phyloP scores from a whole-genome alignment of 345 rosid genomes.

The Pistacia integerrima region DNA sequence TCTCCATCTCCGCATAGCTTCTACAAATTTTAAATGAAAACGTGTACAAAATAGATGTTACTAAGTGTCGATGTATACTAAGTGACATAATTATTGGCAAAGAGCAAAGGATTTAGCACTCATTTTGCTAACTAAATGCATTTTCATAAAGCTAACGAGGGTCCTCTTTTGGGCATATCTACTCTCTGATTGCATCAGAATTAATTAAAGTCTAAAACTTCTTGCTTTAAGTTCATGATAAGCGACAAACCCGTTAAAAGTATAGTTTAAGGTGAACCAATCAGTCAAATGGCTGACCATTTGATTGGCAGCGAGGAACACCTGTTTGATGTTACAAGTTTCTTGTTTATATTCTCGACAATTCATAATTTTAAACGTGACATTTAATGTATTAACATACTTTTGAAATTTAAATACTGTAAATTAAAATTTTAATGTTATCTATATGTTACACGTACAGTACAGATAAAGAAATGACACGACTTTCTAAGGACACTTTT shows the following conservation, averaged over 20 bases:
- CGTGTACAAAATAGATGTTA: not conserved
- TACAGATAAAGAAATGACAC: too few species aligned
- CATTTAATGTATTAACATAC: too few species aligned
- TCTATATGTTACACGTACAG: too few species aligned
- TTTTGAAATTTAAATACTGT: too few species aligned
- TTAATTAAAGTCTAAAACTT: not conserved
- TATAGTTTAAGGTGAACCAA: too few species aligned
- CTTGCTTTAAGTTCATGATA: too few species aligned
- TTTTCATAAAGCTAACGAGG: not conserved
- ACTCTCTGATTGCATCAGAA: not conserved
- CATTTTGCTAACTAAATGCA: not conserved
- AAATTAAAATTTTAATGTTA: too few species aligned
- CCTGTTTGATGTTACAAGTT: not conserved
- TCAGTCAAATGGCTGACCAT: not conserved
- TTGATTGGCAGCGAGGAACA: not conserved
- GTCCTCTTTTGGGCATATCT: not conserved
- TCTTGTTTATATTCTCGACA: too few species aligned
- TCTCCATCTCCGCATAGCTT: constrained; percentile 90
- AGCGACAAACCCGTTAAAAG: not conserved
- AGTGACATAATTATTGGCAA: not conserved
- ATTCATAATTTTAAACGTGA: too few species aligned
- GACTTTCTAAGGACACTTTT: not conserved
- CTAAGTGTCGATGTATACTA: not conserved
- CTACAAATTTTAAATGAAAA: constrained; percentile 29
- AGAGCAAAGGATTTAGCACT: not conserved